A percentile compares a stretch with the other conserved stretches of the same genome.
These are phyloP conservation scores for Quercus tomentella DNA, from an alignment of 331 rosid species.

Conservation along the genomic window DNA sequence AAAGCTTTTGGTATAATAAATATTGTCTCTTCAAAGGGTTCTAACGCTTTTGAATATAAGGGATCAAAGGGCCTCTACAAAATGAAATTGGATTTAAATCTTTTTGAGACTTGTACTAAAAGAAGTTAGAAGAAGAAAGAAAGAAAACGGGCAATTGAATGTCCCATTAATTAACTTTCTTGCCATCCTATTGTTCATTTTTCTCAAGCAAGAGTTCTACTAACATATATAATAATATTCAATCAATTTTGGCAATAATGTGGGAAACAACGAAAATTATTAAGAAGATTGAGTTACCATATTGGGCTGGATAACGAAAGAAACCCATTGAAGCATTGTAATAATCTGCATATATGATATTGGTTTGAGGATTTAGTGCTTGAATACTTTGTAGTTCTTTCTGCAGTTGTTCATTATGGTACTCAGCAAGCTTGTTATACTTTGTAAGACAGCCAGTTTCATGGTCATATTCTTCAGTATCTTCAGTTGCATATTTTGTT, in stretches of 20 bases:
- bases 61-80: no score
- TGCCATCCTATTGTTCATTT: no score
- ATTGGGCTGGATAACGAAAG: conserved; percentile 33
- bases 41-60: no score
- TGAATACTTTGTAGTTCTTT: conserved; percentile 29
- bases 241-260: not conserved
- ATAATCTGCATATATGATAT: conserved; percentile 47
- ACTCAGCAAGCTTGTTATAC: conserved; percentile 27
- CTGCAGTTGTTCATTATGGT: conserved; percentile 44
- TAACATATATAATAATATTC: no score
- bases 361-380: conserved; percentile 34
- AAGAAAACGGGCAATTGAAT: no score
- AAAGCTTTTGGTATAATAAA: no score
- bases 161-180: no score
- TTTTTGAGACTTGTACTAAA: no score
- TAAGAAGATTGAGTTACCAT: conserved; percentile 23
- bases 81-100: no score
- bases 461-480: conserved; percentile 28
- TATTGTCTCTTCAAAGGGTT: no score
- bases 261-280: not conserved
- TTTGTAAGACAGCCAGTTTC: conserved; percentile 41
- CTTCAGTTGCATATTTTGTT: conserved; percentile 8
- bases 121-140: no score
- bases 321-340: conserved; percentile 32
- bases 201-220: no score